phyloP scores from a whole-genome alignment of 192 early-diverging fungal species.

The Coemansia sp. region DNA sequence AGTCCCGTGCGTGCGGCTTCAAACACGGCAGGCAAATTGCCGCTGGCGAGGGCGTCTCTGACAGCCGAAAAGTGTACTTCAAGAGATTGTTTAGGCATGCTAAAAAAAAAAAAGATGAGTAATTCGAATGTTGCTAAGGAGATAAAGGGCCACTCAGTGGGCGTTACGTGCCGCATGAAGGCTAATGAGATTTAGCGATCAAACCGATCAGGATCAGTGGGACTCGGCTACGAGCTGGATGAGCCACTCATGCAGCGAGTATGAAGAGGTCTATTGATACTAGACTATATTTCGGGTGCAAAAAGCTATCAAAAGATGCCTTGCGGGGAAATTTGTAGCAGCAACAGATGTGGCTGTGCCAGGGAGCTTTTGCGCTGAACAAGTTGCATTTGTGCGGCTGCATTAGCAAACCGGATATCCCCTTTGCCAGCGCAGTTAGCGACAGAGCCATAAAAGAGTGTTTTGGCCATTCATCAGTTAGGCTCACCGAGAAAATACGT shows the following conservation, averaged over 20 bases:
- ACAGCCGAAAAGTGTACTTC: slow-evolving; percentile 36
- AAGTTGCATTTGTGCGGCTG: too few species aligned
- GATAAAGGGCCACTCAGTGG: too few species aligned
- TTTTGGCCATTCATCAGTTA: neutral
- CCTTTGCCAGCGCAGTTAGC: too few species aligned
- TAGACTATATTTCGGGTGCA: too few species aligned
- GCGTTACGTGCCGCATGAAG: neutral
- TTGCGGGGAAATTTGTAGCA: too few species aligned
- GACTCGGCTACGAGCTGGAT: neutral
- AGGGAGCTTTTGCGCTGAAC: too few species aligned
- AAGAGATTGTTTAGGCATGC: slow-evolving; percentile 24
- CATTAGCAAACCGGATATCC: too few species aligned
- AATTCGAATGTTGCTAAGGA: neutral
- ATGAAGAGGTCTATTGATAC: too few species aligned
- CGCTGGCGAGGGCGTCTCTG: slow-evolving; percentile 24
- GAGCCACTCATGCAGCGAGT: too few species aligned
- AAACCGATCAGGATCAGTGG: neutral
- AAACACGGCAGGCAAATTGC: slow-evolving; percentile 21
- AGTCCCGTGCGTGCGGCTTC: slow-evolving; percentile 31
- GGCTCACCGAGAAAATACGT: neutral
- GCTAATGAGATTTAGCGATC: neutral
- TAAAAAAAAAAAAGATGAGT: neutral
- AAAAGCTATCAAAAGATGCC: too few species aligned
- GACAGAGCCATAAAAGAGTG: too few species aligned
- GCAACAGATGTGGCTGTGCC: too few species aligned